Evolutionary conservation across 495 filamentous ascomycete species (phyloP), one percentile per base, ranked within the genome.

Genomic region (Podospora sp.): DNA sequence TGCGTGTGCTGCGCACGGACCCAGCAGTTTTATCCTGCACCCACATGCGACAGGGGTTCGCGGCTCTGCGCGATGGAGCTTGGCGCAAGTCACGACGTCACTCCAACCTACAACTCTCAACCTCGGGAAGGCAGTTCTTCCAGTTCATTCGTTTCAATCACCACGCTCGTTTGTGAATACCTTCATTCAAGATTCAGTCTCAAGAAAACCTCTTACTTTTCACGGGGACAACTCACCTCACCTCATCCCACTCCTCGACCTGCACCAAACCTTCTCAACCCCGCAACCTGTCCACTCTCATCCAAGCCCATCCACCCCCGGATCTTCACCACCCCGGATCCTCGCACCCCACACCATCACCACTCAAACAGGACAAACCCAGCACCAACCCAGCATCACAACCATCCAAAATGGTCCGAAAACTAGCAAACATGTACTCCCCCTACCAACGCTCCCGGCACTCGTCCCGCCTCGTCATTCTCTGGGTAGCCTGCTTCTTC

Each of bases 371-470:
- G 8, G 29, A 8, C 4, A 8, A 33, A 33, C 8, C 29, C 29
- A 33, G 29, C 29, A 3, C 8, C 29, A 33, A 33, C 8, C 29
- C n/a, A n/a, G n/a, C n/a, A 56, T 24, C 9, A 16, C 26, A 16
- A 18, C 26, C 36, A 55, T 40, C n/a, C 57, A n/a, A 50, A 35
- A 26, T 1, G 57, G 1, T 29, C 0, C 1, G 21, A 65, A 49
- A 56, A 66, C 66, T 63, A 20, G 58, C 55, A 11, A 49, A 53
- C 24, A 60, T 68, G 56, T 68, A 69, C 68, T 78, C 75, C 25
- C 73, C 75, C 21, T 80, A 79, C 73, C 77, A 74, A 7, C 71
- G 74, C 18, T 71, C 66, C 21, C 68, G 65, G 21, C 77, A 76
- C 21, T 79, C 78, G 5, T 59, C 67, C 35, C 70, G 66, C 50